phyloP scores from a whole-genome alignment of 208 protist genomes.

The Leishmania guyanensis region DNA sequence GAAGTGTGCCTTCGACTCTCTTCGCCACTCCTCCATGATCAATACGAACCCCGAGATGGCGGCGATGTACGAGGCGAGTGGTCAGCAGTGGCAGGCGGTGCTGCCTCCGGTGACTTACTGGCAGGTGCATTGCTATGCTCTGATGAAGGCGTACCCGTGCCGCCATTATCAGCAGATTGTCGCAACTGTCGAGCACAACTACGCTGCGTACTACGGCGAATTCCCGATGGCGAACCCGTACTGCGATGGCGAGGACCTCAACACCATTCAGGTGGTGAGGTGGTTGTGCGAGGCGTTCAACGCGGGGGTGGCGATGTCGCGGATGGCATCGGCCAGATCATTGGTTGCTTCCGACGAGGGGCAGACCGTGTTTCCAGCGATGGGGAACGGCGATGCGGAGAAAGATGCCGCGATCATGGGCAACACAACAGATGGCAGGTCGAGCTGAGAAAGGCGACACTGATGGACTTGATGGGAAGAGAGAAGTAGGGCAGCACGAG shows the following conservation, averaged over 20 bases:
- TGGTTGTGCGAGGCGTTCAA: slow-evolving; percentile 49
- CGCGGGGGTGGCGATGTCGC: slow-evolving; percentile 8
- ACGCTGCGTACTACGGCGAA: slow-evolving; percentile 70
- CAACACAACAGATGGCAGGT: background rate
- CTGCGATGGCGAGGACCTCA: slow-evolving; percentile 86
- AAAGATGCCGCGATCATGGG: background rate
- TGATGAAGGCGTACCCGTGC: slow-evolving; percentile 47
- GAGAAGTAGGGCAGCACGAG: background rate
- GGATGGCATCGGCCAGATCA: background rate
- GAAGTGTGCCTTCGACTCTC: slow-evolving; percentile 57
- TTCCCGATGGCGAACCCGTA: slow-evolving; percentile 84
- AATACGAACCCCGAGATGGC: slow-evolving; percentile 12
- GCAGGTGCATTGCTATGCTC: slow-evolving; percentile 68
- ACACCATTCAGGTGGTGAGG: slow-evolving; percentile 67
- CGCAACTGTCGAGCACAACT: slow-evolving; percentile 60
- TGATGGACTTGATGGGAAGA: background rate
- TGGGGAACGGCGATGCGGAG: slow-evolving; percentile 2
- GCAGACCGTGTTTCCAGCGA: background rate
- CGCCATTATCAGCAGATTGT: slow-evolving; percentile 44
- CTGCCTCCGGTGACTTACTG: slow-evolving; percentile 78
- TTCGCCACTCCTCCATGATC: slow-evolving; percentile 21
- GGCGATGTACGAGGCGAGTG: slow-evolving; percentile 25
- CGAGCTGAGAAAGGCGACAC: background rate
- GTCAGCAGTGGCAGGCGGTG: slow-evolving; percentile 31
- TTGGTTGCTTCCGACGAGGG: background rate